phyloP scores from a whole-genome alignment of 2,329 filamentous ascomycete genomes.

The Fusarium sp. region DNA sequence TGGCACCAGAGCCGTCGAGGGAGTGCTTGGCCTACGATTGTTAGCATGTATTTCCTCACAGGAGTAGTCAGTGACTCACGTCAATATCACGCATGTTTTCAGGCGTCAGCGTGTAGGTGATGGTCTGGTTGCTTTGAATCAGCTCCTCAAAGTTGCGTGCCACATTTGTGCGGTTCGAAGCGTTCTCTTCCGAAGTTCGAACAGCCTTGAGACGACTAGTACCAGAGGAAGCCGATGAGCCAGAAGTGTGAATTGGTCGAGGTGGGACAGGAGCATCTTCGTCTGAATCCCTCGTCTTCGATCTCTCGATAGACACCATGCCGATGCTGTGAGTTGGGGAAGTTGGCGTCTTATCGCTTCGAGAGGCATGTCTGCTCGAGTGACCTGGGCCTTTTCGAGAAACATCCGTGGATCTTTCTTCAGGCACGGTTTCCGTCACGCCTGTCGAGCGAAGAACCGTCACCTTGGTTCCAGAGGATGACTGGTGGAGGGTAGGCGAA shows the following conservation, averaged over 20 bases:
- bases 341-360: slow-evolving; percentile 36
- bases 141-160: slow-evolving; percentile 80
- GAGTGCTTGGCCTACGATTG: slow-evolving; percentile 54
- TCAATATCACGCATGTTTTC: slow-evolving; percentile 82
- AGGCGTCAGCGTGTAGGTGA: slow-evolving; percentile 85
- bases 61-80: slow-evolving; percentile 58
- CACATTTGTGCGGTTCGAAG: slow-evolving; percentile 63
- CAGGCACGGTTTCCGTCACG: slow-evolving; percentile 44
- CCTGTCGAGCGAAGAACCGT: slow-evolving; percentile 49
- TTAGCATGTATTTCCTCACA: slow-evolving; percentile 15
- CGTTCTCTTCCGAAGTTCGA: slow-evolving; percentile 69
- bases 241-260: slow-evolving; percentile 60
- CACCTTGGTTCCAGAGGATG: slow-evolving; percentile 49
- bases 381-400: slow-evolving; percentile 47
- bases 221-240: slow-evolving; percentile 63
- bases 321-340: slow-evolving; percentile 51
- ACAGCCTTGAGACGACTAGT: slow-evolving; percentile 64
- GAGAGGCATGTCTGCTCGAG: slow-evolving; percentile 34
- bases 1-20: slow-evolving; percentile 56
- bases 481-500: slow-evolving; percentile 30
- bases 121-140: slow-evolving; percentile 84
- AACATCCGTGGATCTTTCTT: slow-evolving; percentile 50
- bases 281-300: slow-evolving; percentile 50
- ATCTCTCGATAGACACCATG: slow-evolving; percentile 54
- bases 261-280: slow-evolving; percentile 46